phyloP scores from a whole-genome alignment of 2,329 filamentous ascomycete species.

The Verticillium albo-atrum region DNA sequence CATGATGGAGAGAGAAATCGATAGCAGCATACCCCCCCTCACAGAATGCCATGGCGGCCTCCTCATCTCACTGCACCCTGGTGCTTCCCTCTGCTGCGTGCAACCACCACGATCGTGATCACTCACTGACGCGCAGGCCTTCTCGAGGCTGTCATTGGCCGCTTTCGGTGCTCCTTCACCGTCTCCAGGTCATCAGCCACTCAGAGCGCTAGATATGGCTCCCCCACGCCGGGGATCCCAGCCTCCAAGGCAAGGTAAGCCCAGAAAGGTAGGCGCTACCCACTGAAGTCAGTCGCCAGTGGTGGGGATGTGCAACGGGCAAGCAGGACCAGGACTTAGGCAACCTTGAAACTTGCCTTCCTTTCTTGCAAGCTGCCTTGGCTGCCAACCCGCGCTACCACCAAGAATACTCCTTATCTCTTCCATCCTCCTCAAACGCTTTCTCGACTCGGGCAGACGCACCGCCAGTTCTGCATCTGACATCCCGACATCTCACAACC shows the following conservation, averaged over 20 bases:
- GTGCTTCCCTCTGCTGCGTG: background rate
- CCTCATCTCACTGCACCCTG: background rate
- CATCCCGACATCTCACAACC: background rate
- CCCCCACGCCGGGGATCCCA: background rate
- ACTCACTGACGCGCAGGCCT: background rate
- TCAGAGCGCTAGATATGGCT: background rate
- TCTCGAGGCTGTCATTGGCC: background rate
- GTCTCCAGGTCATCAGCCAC: background rate
- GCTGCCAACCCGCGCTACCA: background rate
- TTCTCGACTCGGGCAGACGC: background rate
- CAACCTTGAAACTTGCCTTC: background rate
- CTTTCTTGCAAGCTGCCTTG: background rate
- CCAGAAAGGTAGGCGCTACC: background rate
- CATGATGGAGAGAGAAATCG: background rate
- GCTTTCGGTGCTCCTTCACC: background rate
- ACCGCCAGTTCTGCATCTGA: background rate
- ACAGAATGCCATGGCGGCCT: background rate
- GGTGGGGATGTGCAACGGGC: background rate
- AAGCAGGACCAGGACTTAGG: background rate
- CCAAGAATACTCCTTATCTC: background rate
- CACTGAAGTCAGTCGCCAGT: background rate
- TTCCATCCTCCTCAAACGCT: background rate
- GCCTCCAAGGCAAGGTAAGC: background rate
- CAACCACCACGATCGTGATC: background rate
- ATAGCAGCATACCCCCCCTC: background rate